phyloP scores from a whole-genome alignment of 2,329 filamentous ascomycete species.

The Claviceps purpurea region DNA sequence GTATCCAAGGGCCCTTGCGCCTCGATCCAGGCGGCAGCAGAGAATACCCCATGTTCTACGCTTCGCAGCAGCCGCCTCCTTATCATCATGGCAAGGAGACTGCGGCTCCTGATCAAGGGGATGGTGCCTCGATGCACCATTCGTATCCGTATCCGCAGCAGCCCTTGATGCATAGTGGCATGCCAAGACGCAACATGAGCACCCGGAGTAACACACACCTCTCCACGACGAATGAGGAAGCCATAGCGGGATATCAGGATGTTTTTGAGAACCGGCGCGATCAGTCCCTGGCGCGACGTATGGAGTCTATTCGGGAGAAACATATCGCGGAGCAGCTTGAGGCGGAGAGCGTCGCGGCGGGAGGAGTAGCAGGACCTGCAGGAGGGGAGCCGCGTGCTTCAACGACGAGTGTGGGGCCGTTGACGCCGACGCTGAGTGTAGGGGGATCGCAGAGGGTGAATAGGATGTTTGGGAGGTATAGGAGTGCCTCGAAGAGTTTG shows the following conservation, averaged over 20 bases:
- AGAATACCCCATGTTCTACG: constrained; percentile 50
- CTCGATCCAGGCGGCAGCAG: constrained; percentile 53
- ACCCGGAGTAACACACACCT: constrained; percentile 5
- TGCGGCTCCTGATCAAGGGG: no score
- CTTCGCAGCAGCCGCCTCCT: constrained; percentile 21
- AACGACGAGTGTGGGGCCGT: background rate
- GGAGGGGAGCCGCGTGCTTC: background rate
- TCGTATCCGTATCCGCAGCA: constrained; percentile 3
- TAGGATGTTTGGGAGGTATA: background rate
- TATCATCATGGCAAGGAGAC: background rate
- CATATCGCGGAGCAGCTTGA: constrained; percentile 17
- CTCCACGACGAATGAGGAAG: constrained; percentile 17
- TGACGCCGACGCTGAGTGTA: background rate
- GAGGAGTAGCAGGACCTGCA: constrained; percentile 9
- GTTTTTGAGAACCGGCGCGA: constrained; percentile 31
- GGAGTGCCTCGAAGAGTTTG: background rate
- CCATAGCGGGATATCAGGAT: constrained; percentile 29
- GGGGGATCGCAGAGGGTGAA: background rate
- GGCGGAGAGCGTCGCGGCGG: constrained; percentile 7
- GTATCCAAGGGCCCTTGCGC: constrained; percentile 63
- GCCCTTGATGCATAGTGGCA: constrained; percentile 1
- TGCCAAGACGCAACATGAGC: constrained; percentile 8
- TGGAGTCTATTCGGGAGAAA: constrained; percentile 26
- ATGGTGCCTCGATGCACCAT: no score
- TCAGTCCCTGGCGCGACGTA: constrained; percentile 19